Evolutionary conservation across 176 grass and related monocot species (phyloP), one percentile per base, ranked within the genome.

Genomic region (Chrysopogon serrulatus): DNA sequence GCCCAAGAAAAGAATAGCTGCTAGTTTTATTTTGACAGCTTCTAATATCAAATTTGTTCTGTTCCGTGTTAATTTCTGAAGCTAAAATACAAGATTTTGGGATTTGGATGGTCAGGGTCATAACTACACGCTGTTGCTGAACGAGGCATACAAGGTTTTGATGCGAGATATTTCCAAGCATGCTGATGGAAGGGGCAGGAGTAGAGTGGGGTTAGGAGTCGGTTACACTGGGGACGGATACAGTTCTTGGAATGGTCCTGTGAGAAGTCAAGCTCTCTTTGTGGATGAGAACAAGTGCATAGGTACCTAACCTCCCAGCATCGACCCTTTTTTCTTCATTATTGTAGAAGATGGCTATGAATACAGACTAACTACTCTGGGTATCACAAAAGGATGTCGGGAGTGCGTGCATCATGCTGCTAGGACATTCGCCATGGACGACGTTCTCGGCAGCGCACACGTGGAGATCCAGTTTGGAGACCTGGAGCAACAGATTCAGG

Each of bases 251-350:
- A 90, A 94, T 53, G 92, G 90, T 40, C 84, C 87, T 82, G 3
- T 85, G 67, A 75, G 92, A 79, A 74, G 71, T 44, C 87, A 87
- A 26, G 90, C 87, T 79, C 80, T 94, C 79, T 90, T 92, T 39
- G 93, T 92, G 19, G 87, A 95, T 53, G 87, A 90, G 68, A 90
- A 88, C 67, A 92, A 86, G 68, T 95, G 90, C 82, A 90, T 95
- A 92, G 90, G 93, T 95, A 84, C 15, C 48, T 61, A 61, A 1
- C 9, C 39, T 73, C 47, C 1, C 31, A 36, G 27, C 15, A 57
- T 23, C 16, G 17, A 28, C 39, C 39, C 27, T 41, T 24, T 74
- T 15, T 56, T 44, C 59, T 47, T 12, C 1, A 2, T 45, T 18
- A 21, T 51, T 19, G 34, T 62, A 68, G 66, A 77, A 6, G 19